Evolutionary conservation across 768 basidiomycete genomes (phyloP).

Genomic region (Suillus spraguei): DNA sequence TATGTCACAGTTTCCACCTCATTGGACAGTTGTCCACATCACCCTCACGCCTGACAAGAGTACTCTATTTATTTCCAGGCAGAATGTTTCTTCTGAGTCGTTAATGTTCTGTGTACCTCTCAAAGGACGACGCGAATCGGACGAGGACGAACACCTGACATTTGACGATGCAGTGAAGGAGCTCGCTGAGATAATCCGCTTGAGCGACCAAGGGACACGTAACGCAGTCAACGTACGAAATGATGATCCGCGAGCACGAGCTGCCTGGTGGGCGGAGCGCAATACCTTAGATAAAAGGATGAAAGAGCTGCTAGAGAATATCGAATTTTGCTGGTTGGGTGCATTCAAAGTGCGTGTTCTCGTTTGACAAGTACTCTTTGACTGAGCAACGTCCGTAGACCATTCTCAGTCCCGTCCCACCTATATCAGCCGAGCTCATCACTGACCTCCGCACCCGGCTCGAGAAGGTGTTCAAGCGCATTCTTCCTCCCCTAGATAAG

Average conservation of each 20-base stretch:
- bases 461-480: conserved; percentile 75
- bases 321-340: conserved; percentile 97
- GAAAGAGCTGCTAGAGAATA: conserved; percentile 71
- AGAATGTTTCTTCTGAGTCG: conserved; percentile 59
- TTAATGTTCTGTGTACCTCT: conserved; percentile 90
- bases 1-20: conserved; percentile 55
- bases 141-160: conserved; percentile 73
- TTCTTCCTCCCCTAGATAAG: conserved; percentile 62
- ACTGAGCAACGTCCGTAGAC: conserved; percentile 44
- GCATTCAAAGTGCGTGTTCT: conserved; percentile 81
- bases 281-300: conserved; percentile 76
- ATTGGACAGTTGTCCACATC: conserved; percentile 87
- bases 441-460: conserved; percentile 64
- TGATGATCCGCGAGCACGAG: conserved; percentile 63
- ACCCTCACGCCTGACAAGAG: conserved; percentile 81
- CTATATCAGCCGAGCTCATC: conserved; percentile 47
- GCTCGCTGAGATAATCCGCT: conserved; percentile 75
- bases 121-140: conserved; percentile 76
- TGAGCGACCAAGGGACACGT: conserved; percentile 77
- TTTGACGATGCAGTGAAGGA: conserved; percentile 76
- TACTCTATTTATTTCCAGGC: conserved; percentile 82
- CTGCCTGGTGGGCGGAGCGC: conserved; percentile 87
- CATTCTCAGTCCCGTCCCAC: conserved; percentile 54
- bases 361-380: not conserved
- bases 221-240: conserved; percentile 70